Evolutionary conservation across 1,284 basidiomycete species (phyloP), one percentile per base, ranked within the genome.

Genomic region (Ustilago trichophora): DNA sequence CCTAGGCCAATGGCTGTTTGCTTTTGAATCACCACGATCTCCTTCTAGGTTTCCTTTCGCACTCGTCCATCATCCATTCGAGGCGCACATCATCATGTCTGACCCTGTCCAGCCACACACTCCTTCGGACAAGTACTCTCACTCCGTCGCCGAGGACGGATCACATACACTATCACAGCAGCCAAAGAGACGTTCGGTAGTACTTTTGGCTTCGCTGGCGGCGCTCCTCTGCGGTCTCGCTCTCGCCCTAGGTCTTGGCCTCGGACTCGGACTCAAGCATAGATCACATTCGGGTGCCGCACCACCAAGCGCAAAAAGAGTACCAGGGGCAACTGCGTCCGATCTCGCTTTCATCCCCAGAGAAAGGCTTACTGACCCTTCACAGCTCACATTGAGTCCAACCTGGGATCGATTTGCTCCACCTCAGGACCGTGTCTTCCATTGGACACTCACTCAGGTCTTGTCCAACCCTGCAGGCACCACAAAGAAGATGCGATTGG

Each of bases 231-330:
- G 81, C 25, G 60, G 80, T 6, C 75, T 84, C 6, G 82, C 70
- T 13, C 72, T 84, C 15, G 81, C 66, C 0, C 76, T 84, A 8
- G 82, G 82, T 0, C 78, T 85, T 2, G 84, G 83, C 6, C 82
- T 85, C 15, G 84, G 84, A 0, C 63, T 82, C 15, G 74, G 76
- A 42, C 77, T 82, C 46, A 54, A 60, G 26, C 54, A 66, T 24
- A 56, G 67, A 34, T 53, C 53, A 10, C 44, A 36, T 13, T 24
- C 52, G 33, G 40, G 48, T 52, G 33, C 63, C 22, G 11, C 56
- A 6, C 26, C 53, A 8, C 48, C 60, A 7, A 44, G 5, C 25
- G 24, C n/a, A 4, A 32, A 25, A 4, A 24, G 11, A 6, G 53
- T 46, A 15, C 55, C 62, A 15, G 63, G 63, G 2, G 55, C 63